phyloP scores from a whole-genome alignment of 163 green algal genomes.

The Scenedesmus sp. region DNA sequence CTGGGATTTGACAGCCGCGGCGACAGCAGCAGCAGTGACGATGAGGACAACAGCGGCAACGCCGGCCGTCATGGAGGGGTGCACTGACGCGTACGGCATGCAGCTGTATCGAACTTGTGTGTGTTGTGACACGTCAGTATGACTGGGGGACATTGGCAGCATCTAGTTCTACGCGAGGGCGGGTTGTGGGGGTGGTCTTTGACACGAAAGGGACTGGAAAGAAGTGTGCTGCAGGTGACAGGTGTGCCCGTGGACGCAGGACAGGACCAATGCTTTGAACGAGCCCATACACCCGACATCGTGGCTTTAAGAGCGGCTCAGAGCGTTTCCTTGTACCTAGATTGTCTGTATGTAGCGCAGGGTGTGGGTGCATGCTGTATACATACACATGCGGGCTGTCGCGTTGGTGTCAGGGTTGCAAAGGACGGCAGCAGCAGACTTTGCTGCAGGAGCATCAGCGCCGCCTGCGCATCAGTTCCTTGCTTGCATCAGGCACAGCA shows the following conservation, averaged over 20 bases:
- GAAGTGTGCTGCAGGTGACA: background rate
- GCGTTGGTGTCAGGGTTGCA: background rate
- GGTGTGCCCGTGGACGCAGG: background rate
- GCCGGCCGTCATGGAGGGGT: background rate
- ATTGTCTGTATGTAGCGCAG: background rate
- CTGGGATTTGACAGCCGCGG: background rate
- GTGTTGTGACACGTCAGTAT: background rate
- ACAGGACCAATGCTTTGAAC: background rate
- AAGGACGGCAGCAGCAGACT: background rate
- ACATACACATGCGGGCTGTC: background rate
- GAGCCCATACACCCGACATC: no score
- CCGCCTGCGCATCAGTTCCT: background rate
- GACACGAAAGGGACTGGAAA: background rate
- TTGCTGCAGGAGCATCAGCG: background rate
- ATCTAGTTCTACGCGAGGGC: background rate
- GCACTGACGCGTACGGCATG: background rate
- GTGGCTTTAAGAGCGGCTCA: no score
- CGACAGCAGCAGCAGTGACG: slow-evolving; percentile 1
- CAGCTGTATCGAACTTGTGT: background rate
- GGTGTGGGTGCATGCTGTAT: background rate
- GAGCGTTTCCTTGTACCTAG: no score
- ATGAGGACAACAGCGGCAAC: background rate
- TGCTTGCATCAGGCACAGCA: no score
- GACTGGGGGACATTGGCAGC: background rate
- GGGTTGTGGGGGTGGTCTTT: background rate